These are phyloP conservation scores for Colletotrichum horii DNA, from an alignment of 2,329 filamentous ascomycete species.

Conservation along the genomic window DNA sequence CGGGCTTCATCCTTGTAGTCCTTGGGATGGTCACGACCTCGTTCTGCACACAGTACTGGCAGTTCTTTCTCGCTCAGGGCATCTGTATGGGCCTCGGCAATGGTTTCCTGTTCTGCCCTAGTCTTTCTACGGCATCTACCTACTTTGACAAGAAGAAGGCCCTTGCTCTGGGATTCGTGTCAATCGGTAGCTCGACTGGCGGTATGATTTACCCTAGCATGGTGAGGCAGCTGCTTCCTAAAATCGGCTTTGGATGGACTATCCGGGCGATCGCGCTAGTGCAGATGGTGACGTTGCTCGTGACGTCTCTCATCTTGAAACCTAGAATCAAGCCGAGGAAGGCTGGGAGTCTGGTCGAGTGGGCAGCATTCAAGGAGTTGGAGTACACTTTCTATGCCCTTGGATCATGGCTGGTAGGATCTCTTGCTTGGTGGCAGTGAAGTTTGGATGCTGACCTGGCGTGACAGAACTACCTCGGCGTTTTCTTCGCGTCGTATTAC, in stretches of 20 bases:
- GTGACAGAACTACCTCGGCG: conserved; percentile 49
- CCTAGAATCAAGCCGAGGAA: conserved; percentile 47
- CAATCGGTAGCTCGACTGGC: conserved; percentile 64
- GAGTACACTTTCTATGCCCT: conserved; percentile 48
- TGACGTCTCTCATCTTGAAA: conserved; percentile 43
- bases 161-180: conserved; percentile 66
- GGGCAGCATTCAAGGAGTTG: conserved; percentile 48
- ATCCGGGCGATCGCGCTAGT: conserved; percentile 67
- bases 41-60: conserved; percentile 54
- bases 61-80: conserved; percentile 61
- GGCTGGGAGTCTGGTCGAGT: conserved; percentile 47
- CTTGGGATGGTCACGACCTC: conserved; percentile 54
- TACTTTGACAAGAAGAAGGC: conserved; percentile 66
- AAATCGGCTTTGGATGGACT: conserved; percentile 63
- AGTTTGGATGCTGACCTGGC: background rate
- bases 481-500: conserved; percentile 67
- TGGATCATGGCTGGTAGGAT: conserved; percentile 31
- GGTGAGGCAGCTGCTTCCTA: conserved; percentile 60
- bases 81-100: conserved; percentile 61
- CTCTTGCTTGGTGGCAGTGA: background rate
- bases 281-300: conserved; percentile 46
- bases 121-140: conserved; percentile 68
- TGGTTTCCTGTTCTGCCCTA: conserved; percentile 68
- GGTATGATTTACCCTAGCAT: conserved; percentile 60
- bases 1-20: conserved; percentile 46